Conservation (phyloP, 2,329 filamentous ascomycete genomes). For the Penicillium sp. region DNA sequence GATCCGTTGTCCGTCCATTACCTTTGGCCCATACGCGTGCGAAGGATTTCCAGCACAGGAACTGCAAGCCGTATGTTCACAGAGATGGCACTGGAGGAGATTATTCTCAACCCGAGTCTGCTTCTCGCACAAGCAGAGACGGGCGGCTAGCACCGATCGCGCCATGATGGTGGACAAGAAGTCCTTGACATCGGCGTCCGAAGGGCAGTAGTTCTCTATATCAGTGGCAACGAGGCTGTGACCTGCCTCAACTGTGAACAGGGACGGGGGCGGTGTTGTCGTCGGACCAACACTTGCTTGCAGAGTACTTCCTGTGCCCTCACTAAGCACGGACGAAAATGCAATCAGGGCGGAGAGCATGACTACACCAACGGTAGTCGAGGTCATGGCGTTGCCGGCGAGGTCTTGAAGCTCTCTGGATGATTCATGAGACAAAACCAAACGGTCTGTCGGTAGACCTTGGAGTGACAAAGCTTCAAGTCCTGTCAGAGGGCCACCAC, state of each 20-base stretch:
- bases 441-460: conserved; percentile 63
- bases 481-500: conserved; percentile 62
- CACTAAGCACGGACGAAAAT: conserved; percentile 28
- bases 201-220: background rate
- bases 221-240: background rate
- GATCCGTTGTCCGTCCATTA: conserved; percentile 28
- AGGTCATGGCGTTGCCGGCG: conserved; percentile 78
- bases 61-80: conserved; percentile 56
- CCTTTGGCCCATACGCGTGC: conserved; percentile 44
- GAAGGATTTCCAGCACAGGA: conserved; percentile 56
- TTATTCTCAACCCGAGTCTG: conserved; percentile 37
- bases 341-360: conserved; percentile 60
- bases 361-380: conserved; percentile 67
- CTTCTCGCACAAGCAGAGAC: conserved; percentile 61
- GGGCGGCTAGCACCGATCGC: conserved; percentile 20
- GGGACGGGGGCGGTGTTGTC: background rate
- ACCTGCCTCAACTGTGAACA: background rate
- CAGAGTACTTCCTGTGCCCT: background rate
- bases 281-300: background rate
- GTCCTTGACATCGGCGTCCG: background rate
- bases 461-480: conserved; percentile 66
- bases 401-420: conserved; percentile 65
- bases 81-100: conserved; percentile 53
- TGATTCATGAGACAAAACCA: conserved; percentile 65
- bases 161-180: background rate